Conservation (phyloP, 1,139 yeast genomes). For the Ogataea hybrid region DNA sequence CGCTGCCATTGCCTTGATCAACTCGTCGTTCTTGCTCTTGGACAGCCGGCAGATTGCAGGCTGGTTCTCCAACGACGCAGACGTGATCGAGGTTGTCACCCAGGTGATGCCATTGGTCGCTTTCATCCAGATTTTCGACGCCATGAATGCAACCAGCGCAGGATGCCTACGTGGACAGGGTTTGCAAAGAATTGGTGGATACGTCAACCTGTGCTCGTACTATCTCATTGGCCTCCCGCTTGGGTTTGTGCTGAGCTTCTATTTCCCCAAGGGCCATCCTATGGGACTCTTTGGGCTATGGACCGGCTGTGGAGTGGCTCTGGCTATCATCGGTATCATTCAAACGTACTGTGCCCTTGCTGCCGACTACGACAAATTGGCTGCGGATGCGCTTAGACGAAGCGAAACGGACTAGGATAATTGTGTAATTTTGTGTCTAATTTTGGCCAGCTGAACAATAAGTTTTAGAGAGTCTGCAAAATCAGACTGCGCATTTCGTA, state of each 20-base stretch:
- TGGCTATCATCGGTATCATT: constrained; percentile 50
- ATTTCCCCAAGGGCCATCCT: constrained; percentile 34
- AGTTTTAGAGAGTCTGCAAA: constrained; percentile 11
- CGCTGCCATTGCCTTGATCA: constrained; percentile 39
- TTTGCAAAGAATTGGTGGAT: constrained; percentile 57
- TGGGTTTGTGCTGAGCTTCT: constrained; percentile 47
- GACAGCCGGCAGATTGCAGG: constrained; percentile 35
- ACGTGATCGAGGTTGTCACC: constrained; percentile 42
- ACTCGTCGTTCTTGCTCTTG: constrained; percentile 39
- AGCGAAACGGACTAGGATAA: constrained; percentile 28
- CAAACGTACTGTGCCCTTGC: constrained; percentile 48
- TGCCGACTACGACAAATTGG: constrained; percentile 55
- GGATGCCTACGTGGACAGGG: constrained; percentile 64
- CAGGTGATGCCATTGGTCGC: constrained; percentile 52
- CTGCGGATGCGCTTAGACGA: constrained; percentile 45
- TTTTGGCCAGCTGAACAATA: constrained; percentile 15
- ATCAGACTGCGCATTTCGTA: constrained; percentile 20
- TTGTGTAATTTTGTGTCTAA: constrained; percentile 1
- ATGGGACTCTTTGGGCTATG: constrained; percentile 48
- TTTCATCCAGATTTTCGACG: constrained; percentile 54
- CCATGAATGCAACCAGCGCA: constrained; percentile 57
- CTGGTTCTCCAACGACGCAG: constrained; percentile 33
- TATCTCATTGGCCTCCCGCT: constrained; percentile 54
- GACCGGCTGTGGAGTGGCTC: constrained; percentile 52
- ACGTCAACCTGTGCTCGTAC: constrained; percentile 51